Evolutionary conservation across 2,329 filamentous ascomycete species (phyloP).

Genomic region (Colletotrichum aenigma): DNA sequence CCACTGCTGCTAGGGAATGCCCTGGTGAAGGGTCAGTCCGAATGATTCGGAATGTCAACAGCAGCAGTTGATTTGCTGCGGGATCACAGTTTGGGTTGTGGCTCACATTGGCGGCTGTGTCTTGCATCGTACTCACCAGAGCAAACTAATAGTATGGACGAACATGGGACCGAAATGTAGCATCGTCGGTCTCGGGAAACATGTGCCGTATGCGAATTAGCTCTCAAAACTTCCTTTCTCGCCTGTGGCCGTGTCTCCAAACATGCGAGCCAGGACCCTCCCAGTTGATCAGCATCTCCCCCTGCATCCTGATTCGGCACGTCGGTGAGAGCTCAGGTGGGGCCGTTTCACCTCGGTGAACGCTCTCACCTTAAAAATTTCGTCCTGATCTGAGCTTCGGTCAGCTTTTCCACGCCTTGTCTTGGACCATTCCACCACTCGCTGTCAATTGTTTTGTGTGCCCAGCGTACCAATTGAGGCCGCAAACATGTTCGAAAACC

Average conservation of each 20-base stretch:
- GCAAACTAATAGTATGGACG: neutral
- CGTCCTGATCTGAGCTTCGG: neutral
- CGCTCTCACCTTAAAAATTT: constrained; percentile 13
- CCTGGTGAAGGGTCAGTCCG: neutral
- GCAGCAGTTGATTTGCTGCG: neutral
- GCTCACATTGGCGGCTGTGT: neutral
- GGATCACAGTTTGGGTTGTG: neutral
- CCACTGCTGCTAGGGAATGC: neutral
- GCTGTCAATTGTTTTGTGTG: neutral
- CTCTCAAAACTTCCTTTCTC: neutral
- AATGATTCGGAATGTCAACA: neutral
- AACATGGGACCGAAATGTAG: neutral
- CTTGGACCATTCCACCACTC: neutral
- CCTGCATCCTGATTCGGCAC: neutral
- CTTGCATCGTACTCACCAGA: neutral
- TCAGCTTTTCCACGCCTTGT: neutral
- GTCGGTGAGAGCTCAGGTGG: neutral
- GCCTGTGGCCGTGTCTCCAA: neutral
- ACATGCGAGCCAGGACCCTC: neutral
- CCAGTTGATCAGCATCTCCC: neutral
- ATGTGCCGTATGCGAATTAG: neutral
- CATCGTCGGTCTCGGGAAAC: neutral
- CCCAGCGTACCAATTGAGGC: neutral
- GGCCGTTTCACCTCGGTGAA: neutral
- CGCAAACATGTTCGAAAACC: constrained; percentile 79